Percentiles rank a stretch among this genome's conserved stretches.
These are phyloP conservation scores for Vitis vinifera DNA, from an alignment of 164 flowering plant genomes.

Conservation along the genomic window DNA sequence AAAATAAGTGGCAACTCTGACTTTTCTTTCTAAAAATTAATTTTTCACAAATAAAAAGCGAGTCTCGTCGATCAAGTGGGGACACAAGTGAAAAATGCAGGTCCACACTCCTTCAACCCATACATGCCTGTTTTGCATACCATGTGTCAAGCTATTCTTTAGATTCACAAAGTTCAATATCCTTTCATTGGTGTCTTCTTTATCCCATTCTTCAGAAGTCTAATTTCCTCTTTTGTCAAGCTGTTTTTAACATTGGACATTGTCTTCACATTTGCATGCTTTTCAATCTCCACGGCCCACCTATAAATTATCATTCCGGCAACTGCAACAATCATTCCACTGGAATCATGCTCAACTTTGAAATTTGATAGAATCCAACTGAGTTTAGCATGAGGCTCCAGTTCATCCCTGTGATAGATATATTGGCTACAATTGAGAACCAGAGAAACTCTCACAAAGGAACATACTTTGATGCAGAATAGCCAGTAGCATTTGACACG, in stretches of 20 bases:
- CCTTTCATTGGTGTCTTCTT: conserved; percentile 30
- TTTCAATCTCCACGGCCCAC: conserved; percentile 42
- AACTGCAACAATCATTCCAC: conserved; percentile 62
- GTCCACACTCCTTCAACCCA: too few relatives aligned
- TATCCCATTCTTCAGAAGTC: conserved; percentile 44
- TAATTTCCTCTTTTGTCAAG: conserved; percentile 43
- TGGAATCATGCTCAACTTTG: conserved; percentile 85
- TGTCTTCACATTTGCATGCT: conserved; percentile 21
- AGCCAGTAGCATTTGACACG: conserved; percentile 78
- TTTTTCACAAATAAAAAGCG: conserved; percentile 11
- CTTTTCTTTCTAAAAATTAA: too few relatives aligned
- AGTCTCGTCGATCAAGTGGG: too few relatives aligned
- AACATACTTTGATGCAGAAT: conserved; percentile 77
- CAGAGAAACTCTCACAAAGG: conserved; percentile 95
- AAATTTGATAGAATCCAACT: conserved; percentile 65
- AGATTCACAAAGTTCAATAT: conserved; percentile 42
- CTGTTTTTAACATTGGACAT: conserved; percentile 25
- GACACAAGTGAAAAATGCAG: too few relatives aligned
- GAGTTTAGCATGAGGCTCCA: conserved; percentile 48
- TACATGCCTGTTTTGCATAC: too few relatives aligned
- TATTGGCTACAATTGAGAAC: conserved; percentile 89
- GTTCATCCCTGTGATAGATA: conserved; percentile 89
- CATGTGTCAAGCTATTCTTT: conserved; percentile 17
- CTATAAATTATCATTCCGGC: conserved; percentile 56
- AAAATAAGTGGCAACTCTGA: too few relatives aligned